phyloP scores from a whole-genome alignment of 2,329 filamentous ascomycete species.

The Aspergillus oerlinghausenensis region DNA sequence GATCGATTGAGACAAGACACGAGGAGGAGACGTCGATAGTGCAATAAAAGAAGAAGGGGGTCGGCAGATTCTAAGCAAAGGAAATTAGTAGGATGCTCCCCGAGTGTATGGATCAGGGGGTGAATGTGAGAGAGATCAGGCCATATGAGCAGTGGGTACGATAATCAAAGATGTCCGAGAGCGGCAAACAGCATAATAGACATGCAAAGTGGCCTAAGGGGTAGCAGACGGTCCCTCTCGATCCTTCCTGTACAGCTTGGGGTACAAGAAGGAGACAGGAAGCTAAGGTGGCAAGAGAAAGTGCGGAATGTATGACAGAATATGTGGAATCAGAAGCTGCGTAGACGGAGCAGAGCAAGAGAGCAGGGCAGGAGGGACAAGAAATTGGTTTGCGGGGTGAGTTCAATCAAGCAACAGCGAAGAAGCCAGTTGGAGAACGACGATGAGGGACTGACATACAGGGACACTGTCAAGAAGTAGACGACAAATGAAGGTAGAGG shows the following conservation, averaged over 20 bases:
- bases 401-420: background rate
- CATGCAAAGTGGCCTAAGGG: background rate
- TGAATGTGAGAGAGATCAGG: background rate
- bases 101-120: background rate
- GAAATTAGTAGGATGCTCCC: background rate
- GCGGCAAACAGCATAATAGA: background rate
- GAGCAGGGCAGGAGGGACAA: background rate
- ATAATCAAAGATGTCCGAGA: no score
- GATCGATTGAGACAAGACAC: no score
- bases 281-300: background rate
- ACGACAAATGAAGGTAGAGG: background rate
- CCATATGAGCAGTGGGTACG: background rate
- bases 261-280: background rate
- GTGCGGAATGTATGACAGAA: background rate
- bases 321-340: background rate
- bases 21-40: background rate
- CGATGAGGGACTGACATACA: background rate
- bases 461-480: background rate
- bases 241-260: background rate
- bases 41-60: background rate
- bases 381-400: background rate
- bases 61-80: background rate
- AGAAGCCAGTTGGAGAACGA: background rate
- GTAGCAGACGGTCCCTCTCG: no score
- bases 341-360: background rate